Evolutionary conservation across 495 filamentous ascomycete genomes (phyloP).

Genomic region (Penicillium lagena): DNA sequence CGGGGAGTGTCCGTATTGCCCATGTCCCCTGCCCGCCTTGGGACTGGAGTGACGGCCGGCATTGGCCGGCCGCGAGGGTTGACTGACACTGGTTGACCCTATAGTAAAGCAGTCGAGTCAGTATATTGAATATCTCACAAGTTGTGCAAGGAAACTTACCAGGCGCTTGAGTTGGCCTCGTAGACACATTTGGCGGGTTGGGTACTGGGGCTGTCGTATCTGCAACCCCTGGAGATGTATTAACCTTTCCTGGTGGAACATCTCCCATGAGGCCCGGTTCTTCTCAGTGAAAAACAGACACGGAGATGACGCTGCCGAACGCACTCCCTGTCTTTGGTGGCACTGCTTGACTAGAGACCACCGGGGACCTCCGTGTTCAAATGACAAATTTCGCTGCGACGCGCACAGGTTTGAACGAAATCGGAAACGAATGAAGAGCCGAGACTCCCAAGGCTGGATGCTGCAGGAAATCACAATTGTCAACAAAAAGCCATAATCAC

Average conservation of each 20-base stretch:
- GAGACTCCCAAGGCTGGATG: too few relatives aligned
- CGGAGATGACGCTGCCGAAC: neutral
- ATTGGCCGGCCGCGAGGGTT: slow-evolving; percentile 15
- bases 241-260: slow-evolving; percentile 21
- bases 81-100: slow-evolving; percentile 10
- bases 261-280: slow-evolving; percentile 27
- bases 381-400: too few relatives aligned
- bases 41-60: slow-evolving; percentile 15
- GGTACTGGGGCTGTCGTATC: slow-evolving; percentile 10
- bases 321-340: neutral
- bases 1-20: slow-evolving; percentile 19
- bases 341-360: too few relatives aligned
- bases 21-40: slow-evolving; percentile 11
- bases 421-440: too few relatives aligned
- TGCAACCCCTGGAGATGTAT: slow-evolving; percentile 11
- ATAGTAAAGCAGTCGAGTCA: neutral
- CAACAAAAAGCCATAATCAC: too few relatives aligned
- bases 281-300: neutral
- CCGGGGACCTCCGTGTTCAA: too few relatives aligned
- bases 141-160: slow-evolving; percentile 18
- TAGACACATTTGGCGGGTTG: slow-evolving; percentile 7
- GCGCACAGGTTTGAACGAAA: too few relatives aligned
- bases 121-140: too few relatives aligned
- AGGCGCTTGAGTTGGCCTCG: slow-evolving; percentile 3
- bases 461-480: too few relatives aligned